Evolutionary conservation across 1,284 basidiomycete genomes (phyloP), one percentile per base, ranked within the genome.

Genomic region (Apiotrichum gamsii): DNA sequence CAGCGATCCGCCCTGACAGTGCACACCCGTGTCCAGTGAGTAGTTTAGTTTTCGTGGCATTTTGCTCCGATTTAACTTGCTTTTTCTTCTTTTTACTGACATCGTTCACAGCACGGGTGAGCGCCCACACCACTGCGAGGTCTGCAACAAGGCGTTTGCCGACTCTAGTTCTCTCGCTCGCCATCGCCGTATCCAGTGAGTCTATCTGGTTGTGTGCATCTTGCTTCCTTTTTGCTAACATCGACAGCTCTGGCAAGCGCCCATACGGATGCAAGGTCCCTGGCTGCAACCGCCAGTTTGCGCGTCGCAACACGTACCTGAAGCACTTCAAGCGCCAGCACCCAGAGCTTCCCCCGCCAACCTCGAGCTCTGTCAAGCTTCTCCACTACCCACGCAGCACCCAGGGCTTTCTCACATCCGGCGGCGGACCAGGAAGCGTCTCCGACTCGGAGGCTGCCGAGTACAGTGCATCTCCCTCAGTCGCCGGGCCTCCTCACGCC

Each of bases 161-260:
- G 79, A 80, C 58, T 79, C 78, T 8, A 74, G 72, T 51, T 79
- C 77, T 8, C 69, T 80, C 13, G 78, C 78, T 16, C 74, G 79
- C 11, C 79, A 80, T 54, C 73, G 78, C 3, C 70, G 77, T 13
- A 75, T 75, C 10, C 78, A 79, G 67, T 76, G 66, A 39, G 77
- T 40, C 33, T 55, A 71, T 11, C n/a, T n/a, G n/a, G n/a, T n/a
- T n/a, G n/a, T n/a, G n/a, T n/a, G n/a, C n/a, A n/a, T n/a, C n/a
- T n/a, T n/a, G n/a, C n/a, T n/a, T n/a, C n/a, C n/a, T n/a, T n/a
- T n/a, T n/a, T n/a, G n/a, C n/a, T n/a, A n/a, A n/a, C n/a, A n/a
- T n/a, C n/a, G n/a, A n/a, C 37, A 70, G 65, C 54, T 65, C 65
- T 15, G 65, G 65, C 8, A 62, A 61, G 44, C 59, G 68, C 15